Evolutionary conservation across 345 rosid species (phyloP), one percentile per base, ranked within the genome.

Genomic region (Litchi chinensis): DNA sequence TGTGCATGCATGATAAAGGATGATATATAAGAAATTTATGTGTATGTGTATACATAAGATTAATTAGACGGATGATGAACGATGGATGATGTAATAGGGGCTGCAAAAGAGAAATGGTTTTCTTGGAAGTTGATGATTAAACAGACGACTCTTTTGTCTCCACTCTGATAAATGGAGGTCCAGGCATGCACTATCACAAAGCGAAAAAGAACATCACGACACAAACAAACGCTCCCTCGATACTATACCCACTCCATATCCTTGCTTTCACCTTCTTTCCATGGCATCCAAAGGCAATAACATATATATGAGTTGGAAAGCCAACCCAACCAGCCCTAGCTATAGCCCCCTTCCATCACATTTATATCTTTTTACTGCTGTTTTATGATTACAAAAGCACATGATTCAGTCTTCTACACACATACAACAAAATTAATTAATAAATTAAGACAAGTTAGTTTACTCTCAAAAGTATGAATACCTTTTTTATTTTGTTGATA

Each of bases 221-320:
- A 80, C 39, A 75, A 60, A 79, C 69, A 41, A 24, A 80, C 88
- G 90, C 93, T 88, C 90, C 93, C 89, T 83, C 90, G 89, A 90
- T 81, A 84, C 79, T 72, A 69, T 71, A 63, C 75, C 72, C 73
- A 73, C 52, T 39, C 75, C 71, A 46, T 60, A 54, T 54, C 59
- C 73, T 77, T 72, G 77, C 80, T 76, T 85, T 77, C 76, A 74
- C n/a, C 81, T 83, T 80, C 86, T 84, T 85, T 84, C 83, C 66
- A 76, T 86, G 87, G 90, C 83, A 90, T 86, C 93, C 89, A 82
- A 90, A 82, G 89, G 81, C 44, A 39, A 15, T 8, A 22, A 75
- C 65, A 69, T 21, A 24, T 84, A 65, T 21, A 37, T 84, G 83
- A 82, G 85, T 86, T 86, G 90, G 81, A 89, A 87, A 87, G 84